Percentiles rank a stretch among this genome's conserved stretches.
phyloP scores from a whole-genome alignment of 2,329 filamentous ascomycete genomes.

The Truncatella angustata region DNA sequence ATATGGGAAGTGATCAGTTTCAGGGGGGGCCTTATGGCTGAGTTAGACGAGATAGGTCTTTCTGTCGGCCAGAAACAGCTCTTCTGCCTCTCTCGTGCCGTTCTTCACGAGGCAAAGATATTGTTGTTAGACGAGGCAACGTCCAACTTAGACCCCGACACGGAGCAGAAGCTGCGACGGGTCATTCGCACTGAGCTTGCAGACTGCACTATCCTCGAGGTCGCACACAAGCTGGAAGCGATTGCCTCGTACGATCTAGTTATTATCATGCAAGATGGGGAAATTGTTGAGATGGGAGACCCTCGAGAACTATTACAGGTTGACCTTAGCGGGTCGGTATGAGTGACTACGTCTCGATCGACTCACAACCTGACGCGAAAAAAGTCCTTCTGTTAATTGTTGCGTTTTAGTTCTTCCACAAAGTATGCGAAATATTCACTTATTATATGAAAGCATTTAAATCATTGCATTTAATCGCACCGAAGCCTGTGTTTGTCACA shows the following conservation, averaged over 20 bases:
- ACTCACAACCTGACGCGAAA: too few species aligned
- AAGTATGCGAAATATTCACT: too few species aligned
- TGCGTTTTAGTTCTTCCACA: too few species aligned
- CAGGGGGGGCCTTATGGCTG: not conserved
- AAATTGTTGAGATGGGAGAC: not conserved
- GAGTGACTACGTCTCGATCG: too few species aligned
- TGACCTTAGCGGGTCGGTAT: too few species aligned
- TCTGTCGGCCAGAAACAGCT: not conserved
- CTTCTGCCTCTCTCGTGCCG: not conserved
- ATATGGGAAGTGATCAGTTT: not conserved
- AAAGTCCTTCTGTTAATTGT: too few species aligned
- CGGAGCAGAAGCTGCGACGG: not conserved
- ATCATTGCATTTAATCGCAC: too few species aligned
- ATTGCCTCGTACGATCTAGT: not conserved
- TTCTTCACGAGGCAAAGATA: not conserved
- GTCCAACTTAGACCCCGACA: not conserved
- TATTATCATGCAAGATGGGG: not conserved
- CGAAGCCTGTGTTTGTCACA: too few species aligned
- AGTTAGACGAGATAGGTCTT: not conserved
- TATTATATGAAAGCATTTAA: too few species aligned
- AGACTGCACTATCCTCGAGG: not conserved
- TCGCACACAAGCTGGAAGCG: constrained; percentile 1
- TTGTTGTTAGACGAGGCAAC: not conserved
- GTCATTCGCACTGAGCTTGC: not conserved
- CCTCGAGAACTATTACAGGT: not conserved